These are phyloP conservation scores for Populus tomentosa DNA, from an alignment of 441 rosid species.

Conservation along the genomic window DNA sequence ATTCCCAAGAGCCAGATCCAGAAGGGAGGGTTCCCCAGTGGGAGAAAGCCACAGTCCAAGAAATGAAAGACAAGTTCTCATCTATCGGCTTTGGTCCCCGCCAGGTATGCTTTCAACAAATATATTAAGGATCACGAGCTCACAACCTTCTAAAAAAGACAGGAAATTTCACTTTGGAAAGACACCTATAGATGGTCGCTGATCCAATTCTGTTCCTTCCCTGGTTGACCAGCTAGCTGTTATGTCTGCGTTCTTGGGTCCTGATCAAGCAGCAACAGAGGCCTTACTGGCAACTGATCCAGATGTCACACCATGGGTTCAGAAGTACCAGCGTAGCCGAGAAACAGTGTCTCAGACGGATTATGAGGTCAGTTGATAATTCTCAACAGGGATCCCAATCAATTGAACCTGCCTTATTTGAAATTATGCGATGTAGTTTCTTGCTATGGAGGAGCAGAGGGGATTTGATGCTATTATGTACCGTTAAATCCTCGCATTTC, in stretches of 20 bases:
- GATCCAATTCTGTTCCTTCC: slow-evolving; percentile 7
- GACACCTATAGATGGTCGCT: not conserved
- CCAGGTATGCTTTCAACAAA: slow-evolving; percentile 46
- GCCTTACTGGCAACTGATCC: slow-evolving; percentile 55
- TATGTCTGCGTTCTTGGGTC: slow-evolving; percentile 94
- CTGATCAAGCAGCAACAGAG: slow-evolving; percentile 83
- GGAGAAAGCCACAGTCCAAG: slow-evolving; percentile 72
- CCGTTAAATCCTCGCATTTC: not conserved
- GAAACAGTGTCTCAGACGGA: slow-evolving; percentile 91
- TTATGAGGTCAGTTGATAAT: slow-evolving; percentile 57
- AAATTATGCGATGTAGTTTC: not conserved
- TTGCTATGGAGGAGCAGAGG: not conserved
- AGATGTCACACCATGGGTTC: slow-evolving; percentile 77
- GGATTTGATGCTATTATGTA: not conserved
- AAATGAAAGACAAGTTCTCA: slow-evolving; percentile 83
- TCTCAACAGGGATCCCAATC: not conserved
- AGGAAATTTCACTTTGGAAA: not conserved
- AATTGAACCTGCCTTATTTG: not conserved
- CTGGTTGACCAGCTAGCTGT: slow-evolving; percentile 63
- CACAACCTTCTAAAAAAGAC: not conserved
- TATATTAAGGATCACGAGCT: not conserved
- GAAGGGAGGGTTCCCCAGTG: slow-evolving; percentile 79
- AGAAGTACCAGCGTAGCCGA: slow-evolving; percentile 87
- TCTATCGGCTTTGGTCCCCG: slow-evolving; percentile 87
- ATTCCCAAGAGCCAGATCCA: slow-evolving; percentile 67